Conservation (phyloP, 805 yeast species). For the Candida silvicultrix region DNA sequence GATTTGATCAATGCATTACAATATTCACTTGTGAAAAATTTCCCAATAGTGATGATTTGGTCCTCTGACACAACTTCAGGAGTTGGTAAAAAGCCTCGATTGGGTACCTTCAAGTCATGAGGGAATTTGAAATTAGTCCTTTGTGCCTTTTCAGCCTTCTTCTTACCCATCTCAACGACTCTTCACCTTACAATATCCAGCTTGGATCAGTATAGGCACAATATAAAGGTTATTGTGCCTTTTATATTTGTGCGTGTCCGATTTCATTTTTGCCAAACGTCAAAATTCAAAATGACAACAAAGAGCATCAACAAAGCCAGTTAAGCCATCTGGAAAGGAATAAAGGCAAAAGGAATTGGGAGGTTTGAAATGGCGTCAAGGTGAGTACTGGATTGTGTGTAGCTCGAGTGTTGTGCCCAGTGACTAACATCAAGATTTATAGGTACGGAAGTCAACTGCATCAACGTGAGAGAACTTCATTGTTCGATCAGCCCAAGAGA, state of each 20-base stretch:
- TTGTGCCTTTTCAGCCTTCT: neutral
- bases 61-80: neutral
- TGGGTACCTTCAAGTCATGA: neutral
- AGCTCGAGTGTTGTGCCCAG: neutral
- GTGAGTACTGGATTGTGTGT: neutral
- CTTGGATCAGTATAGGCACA: no score
- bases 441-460: neutral
- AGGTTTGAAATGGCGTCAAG: neutral
- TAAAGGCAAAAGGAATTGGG: no score
- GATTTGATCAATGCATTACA: constrained; percentile 4
- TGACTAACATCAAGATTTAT: neutral
- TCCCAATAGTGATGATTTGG: constrained; percentile 14
- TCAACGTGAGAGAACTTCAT: constrained; percentile 12
- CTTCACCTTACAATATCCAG: no score
- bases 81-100: neutral
- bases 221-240: no score
- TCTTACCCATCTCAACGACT: neutral
- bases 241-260: neutral
- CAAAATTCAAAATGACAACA: neutral
- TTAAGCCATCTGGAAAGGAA: neutral
- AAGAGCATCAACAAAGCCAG: neutral
- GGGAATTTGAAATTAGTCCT: neutral
- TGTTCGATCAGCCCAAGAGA: constrained; percentile 22
- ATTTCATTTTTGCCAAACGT: neutral
- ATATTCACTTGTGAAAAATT: constrained; percentile 12